These are phyloP conservation scores for Mycena citricolor DNA, from an alignment of 1,284 basidiomycete species.

Conservation along the genomic window DNA sequence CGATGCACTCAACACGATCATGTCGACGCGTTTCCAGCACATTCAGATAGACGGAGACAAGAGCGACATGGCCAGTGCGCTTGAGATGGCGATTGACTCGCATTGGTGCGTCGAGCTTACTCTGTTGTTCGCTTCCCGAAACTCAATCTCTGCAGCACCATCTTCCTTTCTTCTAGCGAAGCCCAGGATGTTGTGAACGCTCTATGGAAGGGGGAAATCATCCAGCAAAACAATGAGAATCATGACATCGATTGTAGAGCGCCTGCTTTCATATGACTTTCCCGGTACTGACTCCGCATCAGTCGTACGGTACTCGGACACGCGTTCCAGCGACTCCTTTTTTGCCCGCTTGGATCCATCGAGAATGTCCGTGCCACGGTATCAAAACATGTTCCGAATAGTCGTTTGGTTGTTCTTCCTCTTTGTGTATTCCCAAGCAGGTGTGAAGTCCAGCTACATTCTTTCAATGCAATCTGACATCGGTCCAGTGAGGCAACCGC, in stretches of 20 bases:
- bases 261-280: background rate
- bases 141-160: constrained; percentile 45
- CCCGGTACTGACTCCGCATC: background rate
- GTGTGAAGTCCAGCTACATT: constrained; percentile 35
- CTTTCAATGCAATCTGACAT: constrained; percentile 9
- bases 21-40: constrained; percentile 78
- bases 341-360: constrained; percentile 75
- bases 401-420: constrained; percentile 85
- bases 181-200: constrained; percentile 76
- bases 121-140: constrained; percentile 2
- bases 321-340: constrained; percentile 49
- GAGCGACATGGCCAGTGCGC: constrained; percentile 71
- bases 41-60: constrained; percentile 74
- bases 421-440: constrained; percentile 83
- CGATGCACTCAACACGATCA: constrained; percentile 66
- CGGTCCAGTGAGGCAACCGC: constrained; percentile 63
- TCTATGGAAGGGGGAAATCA: constrained; percentile 80
- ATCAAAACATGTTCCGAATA: constrained; percentile 77
- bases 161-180: constrained; percentile 87
- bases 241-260: constrained; percentile 69
- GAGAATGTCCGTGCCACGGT: constrained; percentile 86
- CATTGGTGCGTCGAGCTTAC: constrained; percentile 54
- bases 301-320: constrained; percentile 65
- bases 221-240: constrained; percentile 73
- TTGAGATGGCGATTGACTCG: constrained; percentile 84